Conservation (phyloP, 2,329 filamentous ascomycete species). For the Ophioceras dolichostomum region DNA sequence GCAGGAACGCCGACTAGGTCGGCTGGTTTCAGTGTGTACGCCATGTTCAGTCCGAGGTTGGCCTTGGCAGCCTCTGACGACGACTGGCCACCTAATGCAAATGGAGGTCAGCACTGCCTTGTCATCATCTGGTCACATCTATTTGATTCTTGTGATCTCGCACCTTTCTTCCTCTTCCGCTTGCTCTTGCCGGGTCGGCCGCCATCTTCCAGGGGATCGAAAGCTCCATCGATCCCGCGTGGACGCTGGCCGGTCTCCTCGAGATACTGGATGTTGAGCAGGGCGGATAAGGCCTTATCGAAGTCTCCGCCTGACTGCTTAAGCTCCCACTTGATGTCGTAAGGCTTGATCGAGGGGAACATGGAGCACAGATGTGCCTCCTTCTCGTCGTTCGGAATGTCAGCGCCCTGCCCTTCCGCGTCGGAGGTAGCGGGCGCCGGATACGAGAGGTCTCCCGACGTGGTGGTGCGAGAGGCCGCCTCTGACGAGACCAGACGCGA, state of each 20-base stretch:
- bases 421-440: not conserved
- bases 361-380: slow-evolving; percentile 51
- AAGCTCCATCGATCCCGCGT: slow-evolving; percentile 77
- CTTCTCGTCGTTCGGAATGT: slow-evolving; percentile 44
- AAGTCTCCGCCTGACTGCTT: slow-evolving; percentile 56
- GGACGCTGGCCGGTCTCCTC: slow-evolving; percentile 49
- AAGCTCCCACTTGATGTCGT: slow-evolving; percentile 54
- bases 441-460: slow-evolving; percentile 5
- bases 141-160: too few species aligned
- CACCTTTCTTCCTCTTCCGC: slow-evolving; percentile 13
- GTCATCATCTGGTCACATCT: too few species aligned
- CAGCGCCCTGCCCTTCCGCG: slow-evolving; percentile 13
- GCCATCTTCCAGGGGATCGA: slow-evolving; percentile 33
- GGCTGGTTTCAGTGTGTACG: slow-evolving; percentile 25
- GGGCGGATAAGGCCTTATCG: slow-evolving; percentile 60
- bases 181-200: slow-evolving; percentile 17
- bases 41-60: slow-evolving; percentile 21
- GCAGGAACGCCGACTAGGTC: too few species aligned
- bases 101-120: too few species aligned
- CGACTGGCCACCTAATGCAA: too few species aligned
- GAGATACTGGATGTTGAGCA: slow-evolving; percentile 70
- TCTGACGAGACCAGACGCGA: not conserved
- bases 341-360: slow-evolving; percentile 56
- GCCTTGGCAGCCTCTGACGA: slow-evolving; percentile 21
- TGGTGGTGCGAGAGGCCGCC: not conserved